A percentile compares a stretch with the other conserved stretches of the same genome.
phyloP scores from a whole-genome alignment of 1,284 basidiomycete species.

The Psilocybe mexicana region DNA sequence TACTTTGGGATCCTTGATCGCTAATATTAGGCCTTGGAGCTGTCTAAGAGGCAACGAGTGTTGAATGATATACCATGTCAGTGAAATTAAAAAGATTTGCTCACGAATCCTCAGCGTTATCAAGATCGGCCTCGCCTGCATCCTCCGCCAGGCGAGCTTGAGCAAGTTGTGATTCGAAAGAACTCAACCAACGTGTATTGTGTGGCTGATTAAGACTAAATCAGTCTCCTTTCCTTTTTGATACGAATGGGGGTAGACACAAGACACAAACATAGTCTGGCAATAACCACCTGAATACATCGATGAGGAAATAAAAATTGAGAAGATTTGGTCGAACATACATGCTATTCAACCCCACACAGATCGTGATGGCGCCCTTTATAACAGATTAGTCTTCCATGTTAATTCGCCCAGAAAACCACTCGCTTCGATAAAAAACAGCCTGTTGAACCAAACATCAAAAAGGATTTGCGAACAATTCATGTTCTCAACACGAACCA shows the following conservation, averaged over 20 bases:
- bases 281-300: conserved; percentile 43
- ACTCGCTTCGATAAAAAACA: conserved; percentile 59
- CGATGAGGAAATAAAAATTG: neutral
- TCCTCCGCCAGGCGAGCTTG: conserved; percentile 75
- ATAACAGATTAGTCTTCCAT: too few relatives aligned
- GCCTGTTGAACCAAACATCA: conserved; percentile 34
- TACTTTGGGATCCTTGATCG: conserved; percentile 64
- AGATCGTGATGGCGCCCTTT: conserved; percentile 58
- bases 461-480: neutral
- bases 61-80: too few relatives aligned
- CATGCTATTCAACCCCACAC: conserved; percentile 58
- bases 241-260: too few relatives aligned
- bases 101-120: conserved; percentile 54
- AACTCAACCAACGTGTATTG: conserved; percentile 67
- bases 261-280: conserved; percentile 52
- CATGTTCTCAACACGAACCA: neutral
- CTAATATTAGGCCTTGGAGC: conserved; percentile 54
- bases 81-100: conserved; percentile 21
- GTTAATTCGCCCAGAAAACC: too few relatives aligned
- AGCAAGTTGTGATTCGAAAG: conserved; percentile 62
- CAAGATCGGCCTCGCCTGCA: conserved; percentile 70
- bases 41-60: conserved; percentile 35
- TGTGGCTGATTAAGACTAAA: conserved; percentile 49
- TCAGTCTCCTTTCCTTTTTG: neutral
- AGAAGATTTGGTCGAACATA: conserved; percentile 28